Evolutionary conservation across 2,329 filamentous ascomycete genomes (phyloP), one percentile per base, ranked within the genome.

Genomic region (Ascochyta lentis): DNA sequence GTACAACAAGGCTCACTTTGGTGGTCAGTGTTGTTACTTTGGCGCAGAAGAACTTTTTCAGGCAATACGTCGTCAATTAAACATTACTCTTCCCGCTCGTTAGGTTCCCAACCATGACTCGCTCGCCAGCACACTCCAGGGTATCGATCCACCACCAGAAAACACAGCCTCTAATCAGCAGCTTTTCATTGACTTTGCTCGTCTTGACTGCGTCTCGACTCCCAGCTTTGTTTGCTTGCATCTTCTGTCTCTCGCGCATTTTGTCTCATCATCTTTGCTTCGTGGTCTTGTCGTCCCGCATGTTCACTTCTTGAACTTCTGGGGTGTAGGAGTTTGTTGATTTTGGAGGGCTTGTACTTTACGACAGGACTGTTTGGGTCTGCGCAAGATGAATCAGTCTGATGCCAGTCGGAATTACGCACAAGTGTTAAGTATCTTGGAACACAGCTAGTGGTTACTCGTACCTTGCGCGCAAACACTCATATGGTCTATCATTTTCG

Each of bases 401-500:
- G 19, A 15, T 16, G 9, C 9, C 22, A 3, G 41, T 26, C 22
- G 23, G 27, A 10, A n/a, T 9, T 16, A 24, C 4, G 22, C 22
- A 12, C 4, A 39, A 24, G 5, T 9, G 16, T 6, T 5, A 12
- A 12, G n/a, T 6, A 13, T 31, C 23, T 41, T 16, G 15, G 6
- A 41, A 12, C 6, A 27, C 6, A n/a, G 13, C 4, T 16, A 16
- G 24, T 6, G 13, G n/a, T 4, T 6, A 4, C 22, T 35, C 34
- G 1, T 45, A 57, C 54, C 54, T 57, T 57, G 54, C 33, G 54
- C 49, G 27, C 54, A 57, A 22, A 53, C 23, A 23, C 44, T 57
- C 54, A 57, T 57, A 15, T 57, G 54, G 15, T 57, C 54, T 23
- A 42, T 44, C 54, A 57, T 57, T 16, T 48, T 57, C n/a, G 49